phyloP scores from a whole-genome alignment of 495 filamentous ascomycete species.

The Tuber brumale region DNA sequence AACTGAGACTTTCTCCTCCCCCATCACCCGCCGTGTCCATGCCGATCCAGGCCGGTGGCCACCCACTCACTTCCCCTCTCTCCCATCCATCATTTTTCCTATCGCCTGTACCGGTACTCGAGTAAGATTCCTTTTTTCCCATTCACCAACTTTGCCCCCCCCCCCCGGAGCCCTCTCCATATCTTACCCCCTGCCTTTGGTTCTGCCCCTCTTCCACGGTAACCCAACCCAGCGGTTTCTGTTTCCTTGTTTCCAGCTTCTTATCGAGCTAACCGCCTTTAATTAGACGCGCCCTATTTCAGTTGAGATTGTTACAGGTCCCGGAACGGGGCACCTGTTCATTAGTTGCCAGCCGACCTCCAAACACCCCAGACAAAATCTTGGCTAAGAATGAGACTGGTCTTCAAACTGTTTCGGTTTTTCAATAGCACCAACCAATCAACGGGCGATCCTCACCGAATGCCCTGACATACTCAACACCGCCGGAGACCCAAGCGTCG shows the following conservation, averaged over 20 bases:
- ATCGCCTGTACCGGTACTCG: too few species aligned
- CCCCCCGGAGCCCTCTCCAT: not conserved
- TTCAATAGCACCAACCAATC: not conserved
- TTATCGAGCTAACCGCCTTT: not conserved
- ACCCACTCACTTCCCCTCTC: not conserved
- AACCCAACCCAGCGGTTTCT: not conserved
- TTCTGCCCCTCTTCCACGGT: not conserved
- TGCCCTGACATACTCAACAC: not conserved
- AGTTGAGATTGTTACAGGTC: not conserved
- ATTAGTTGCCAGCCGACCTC: not conserved
- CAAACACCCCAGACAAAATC: not conserved
- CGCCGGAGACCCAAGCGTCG: not conserved
- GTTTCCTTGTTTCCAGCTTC: not conserved
- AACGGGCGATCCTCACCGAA: not conserved
- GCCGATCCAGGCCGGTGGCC: not conserved
- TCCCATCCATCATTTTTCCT: not conserved
- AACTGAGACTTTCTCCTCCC: not conserved
- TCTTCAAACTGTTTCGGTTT: not conserved
- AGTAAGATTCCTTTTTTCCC: not conserved
- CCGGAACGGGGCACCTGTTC: not conserved
- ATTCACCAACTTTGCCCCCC: not conserved
- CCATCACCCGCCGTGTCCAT: not conserved
- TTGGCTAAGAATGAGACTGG: constrained; percentile 1
- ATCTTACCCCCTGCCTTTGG: not conserved
- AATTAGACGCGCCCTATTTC: not conserved